Conservation (phyloP, 2,329 filamentous ascomycete species). For the Ramularia collo-cygni region DNA sequence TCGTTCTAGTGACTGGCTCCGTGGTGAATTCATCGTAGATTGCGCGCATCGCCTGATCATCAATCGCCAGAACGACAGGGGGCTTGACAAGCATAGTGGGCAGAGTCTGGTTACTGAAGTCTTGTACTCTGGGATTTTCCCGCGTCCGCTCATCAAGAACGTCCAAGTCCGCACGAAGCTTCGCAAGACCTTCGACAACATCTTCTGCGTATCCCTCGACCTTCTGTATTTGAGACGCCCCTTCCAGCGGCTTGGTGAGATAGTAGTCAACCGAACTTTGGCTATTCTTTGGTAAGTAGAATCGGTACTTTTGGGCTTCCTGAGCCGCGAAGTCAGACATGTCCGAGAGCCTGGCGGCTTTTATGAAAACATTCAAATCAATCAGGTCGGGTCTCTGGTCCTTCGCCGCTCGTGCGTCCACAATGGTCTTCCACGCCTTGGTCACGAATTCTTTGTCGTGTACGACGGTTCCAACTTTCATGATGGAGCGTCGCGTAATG, state of each 20-base stretch:
- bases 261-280: slow-evolving; percentile 6
- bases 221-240: neutral
- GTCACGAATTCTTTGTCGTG: slow-evolving; percentile 23
- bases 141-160: slow-evolving; percentile 19
- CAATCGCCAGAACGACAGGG: slow-evolving; percentile 10
- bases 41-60: slow-evolving; percentile 27
- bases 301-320: slow-evolving; percentile 12
- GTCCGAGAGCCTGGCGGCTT: slow-evolving; percentile 16
- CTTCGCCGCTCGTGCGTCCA: slow-evolving; percentile 10
- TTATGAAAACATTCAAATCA: slow-evolving; percentile 25
- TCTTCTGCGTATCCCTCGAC: neutral
- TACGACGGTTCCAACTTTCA: slow-evolving; percentile 30
- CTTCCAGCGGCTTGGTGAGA: slow-evolving; percentile 8
- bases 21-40: slow-evolving; percentile 42
- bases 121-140: slow-evolving; percentile 20
- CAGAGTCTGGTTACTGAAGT: slow-evolving; percentile 31
- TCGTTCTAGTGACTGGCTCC: slow-evolving; percentile 23
- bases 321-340: slow-evolving; percentile 17
- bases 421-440: slow-evolving; percentile 28
- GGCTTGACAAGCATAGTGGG: slow-evolving; percentile 31
- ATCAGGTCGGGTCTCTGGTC: slow-evolving; percentile 13
- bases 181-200: slow-evolving; percentile 5
- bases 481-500: slow-evolving; percentile 30
- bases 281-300: slow-evolving; percentile 6
- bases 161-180: slow-evolving; percentile 20